Percentiles rank a stretch among this genome's conserved stretches.
Conservation (phyloP, 371 early-diverging fungal genomes). For the Actinomucor elegans region DNA sequence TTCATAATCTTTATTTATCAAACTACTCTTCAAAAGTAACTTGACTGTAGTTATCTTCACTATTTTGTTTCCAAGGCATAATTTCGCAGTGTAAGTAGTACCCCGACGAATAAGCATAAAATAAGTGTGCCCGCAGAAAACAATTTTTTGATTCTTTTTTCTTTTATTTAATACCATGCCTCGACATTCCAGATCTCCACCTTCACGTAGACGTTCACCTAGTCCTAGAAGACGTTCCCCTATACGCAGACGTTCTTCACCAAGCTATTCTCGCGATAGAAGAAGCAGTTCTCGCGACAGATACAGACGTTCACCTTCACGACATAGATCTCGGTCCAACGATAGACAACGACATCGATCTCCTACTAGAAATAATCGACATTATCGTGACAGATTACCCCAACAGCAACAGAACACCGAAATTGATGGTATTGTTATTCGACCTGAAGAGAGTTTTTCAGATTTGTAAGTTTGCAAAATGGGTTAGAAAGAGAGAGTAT, state of each 20-base stretch:
- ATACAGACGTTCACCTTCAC: conserved; percentile 3
- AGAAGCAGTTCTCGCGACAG: background rate
- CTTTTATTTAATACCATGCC: too few species aligned
- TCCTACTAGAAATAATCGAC: background rate
- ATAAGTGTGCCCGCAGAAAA: too few species aligned
- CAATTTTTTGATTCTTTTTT: too few species aligned
- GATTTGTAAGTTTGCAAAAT: conserved; percentile 6
- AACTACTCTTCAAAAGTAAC: too few species aligned
- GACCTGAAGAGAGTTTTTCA: conserved; percentile 12
- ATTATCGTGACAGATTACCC: background rate
- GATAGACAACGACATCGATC: background rate
- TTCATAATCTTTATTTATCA: too few species aligned
- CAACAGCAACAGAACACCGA: background rate
- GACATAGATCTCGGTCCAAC: background rate
- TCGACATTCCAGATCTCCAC: background rate
- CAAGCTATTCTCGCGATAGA: background rate
- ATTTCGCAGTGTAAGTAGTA: too few species aligned
- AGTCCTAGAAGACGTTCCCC: conserved; percentile 6
- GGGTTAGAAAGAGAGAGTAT: background rate
- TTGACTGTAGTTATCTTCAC: too few species aligned
- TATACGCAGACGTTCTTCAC: background rate
- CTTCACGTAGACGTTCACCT: background rate
- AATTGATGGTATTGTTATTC: conserved; percentile 8
- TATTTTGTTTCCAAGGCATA: too few species aligned
- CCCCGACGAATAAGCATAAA: too few species aligned